Evolutionary conservation across 2,329 filamentous ascomycete genomes (phyloP), one percentile per base, ranked within the genome.

Genomic region (Hypoxylon sp.): DNA sequence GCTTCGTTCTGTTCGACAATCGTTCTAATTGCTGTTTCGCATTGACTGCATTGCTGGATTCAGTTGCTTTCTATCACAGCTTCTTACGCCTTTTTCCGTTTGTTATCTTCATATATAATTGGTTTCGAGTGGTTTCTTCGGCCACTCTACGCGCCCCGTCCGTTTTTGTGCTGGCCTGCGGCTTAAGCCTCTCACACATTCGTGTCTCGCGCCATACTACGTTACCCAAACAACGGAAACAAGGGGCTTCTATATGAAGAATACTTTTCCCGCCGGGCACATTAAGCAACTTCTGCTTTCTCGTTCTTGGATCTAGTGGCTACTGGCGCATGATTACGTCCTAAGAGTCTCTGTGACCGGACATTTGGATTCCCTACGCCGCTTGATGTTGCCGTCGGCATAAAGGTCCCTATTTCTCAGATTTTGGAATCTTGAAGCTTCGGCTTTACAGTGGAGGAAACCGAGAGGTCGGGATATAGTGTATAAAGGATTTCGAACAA

Each of bases 1-100:
- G 67, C 69, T 71, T 71, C 64, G 59, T 67, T 69, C 32, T 43
- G 39, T 70, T 63, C 66, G 37, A 52, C 32, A 45, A 62, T 59
- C 46, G 21, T 60, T 64, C 53, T 14, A 52, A 39, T 50, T 45
- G 23, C 51, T 58, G 56, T 68, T 69, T 61, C 63, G 62, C 54
- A 61, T 62, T 63, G 66, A 67, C 56, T 65, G 61, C 60, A 34
- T 55, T 47, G 27, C 37, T 56, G 37, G 46, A 58, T 25, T 47
- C 45, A 55, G 47, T 64, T 41, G 46, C 30, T 43, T 56, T 39
- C 19, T 41, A 57, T 48, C 43, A 53, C 29, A 32, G 29, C 51
- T 39, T 53, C 19, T 52, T 43, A 5, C 32, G 39, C 47, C 51
- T 45, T 46, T 60, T 63, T 52, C 58, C 47, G 46, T 68, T 62